Evolutionary conservation across 164 flowering plant species (phyloP).

Genomic region (Stephania cephalantha): DNA sequence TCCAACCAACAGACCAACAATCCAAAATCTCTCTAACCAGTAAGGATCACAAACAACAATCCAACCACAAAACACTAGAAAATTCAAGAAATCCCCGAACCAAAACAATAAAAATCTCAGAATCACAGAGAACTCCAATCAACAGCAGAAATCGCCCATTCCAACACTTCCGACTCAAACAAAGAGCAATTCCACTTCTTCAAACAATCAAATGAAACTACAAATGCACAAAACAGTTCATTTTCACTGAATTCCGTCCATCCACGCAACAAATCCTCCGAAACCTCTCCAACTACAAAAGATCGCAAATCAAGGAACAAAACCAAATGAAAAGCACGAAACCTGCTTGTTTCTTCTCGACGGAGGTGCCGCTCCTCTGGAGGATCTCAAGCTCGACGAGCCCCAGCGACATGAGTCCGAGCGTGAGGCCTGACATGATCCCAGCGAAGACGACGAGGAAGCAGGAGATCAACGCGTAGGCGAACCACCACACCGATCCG

Average conservation of each 20-base stretch:
- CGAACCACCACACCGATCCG: slow-evolving; percentile 31
- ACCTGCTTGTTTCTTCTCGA: slow-evolving; percentile 49
- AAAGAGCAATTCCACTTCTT: no score
- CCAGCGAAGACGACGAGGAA: slow-evolving; percentile 42
- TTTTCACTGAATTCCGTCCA: background rate
- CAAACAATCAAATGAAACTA: no score
- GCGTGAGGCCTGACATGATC: slow-evolving; percentile 43
- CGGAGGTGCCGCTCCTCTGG: slow-evolving; percentile 34
- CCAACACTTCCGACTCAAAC: no score
- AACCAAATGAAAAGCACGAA: background rate
- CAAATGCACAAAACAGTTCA: no score
- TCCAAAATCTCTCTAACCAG: no score
- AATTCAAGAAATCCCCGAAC: no score
- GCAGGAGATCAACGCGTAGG: slow-evolving; percentile 31
- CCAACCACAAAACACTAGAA: background rate
- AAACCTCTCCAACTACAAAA: background rate
- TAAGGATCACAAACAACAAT: no score
- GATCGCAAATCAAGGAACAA: background rate
- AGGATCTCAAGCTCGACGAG: slow-evolving; percentile 45
- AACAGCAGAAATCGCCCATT: background rate
- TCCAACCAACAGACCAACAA: no score
- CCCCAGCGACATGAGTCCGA: slow-evolving; percentile 43
- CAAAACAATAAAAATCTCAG: no score
- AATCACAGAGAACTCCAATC: background rate
- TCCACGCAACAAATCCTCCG: no score